Base-by-base conservation (phyloP, 345 rosid genomes). In the Anastatica hierochuntica region DNA sequence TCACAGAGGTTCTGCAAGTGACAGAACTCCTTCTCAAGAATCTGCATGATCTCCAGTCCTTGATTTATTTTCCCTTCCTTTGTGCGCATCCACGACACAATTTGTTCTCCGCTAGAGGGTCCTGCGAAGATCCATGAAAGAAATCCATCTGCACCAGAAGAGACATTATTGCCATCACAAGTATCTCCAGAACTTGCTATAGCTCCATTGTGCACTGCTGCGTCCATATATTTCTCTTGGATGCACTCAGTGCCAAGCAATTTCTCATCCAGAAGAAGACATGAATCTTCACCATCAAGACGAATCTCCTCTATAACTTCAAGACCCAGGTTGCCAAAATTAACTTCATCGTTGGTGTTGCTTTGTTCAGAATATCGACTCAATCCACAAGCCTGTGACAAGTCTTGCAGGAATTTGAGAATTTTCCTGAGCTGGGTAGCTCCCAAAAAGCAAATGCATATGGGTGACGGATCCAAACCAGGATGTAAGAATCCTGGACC, bases 61-160 rank as follows among this genome's bases (percentile, higher is more conserved):
- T 88, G 86, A 34, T 73, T 74, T 16, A 63, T 69, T 79, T 75
- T 88, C 68, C 77, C 97, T 68, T 88, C 95, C 72, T 72, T 80
- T 26, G 56, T 48, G 36, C 56, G 84, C 55, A 65, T 74, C 98
- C 98, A 92, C 8, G 67, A 76, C 41, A 68, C 70, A 75, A 75
- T 64, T 52, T 77, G 81, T 62, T 85, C 94, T 58, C 54, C 78
- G 49, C 96, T 67, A 7, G 94, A 73, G 59, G 79, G 77, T 63
- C 83, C 90, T 7, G 79, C 63, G 77, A 88, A 92, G 63, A 88
- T 81, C 98, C 98, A 85, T 29, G 95, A 80, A 44, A 92, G 71
- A 37, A 92, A 58, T 26, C 74, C 42, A 69, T 83, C 85, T 31
- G 52, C 66, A 67, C 73, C 71, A 50, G 61, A 67, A 46, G 60